phyloP scores from a whole-genome alignment of 345 rosid species.

The Populus deltoides region DNA sequence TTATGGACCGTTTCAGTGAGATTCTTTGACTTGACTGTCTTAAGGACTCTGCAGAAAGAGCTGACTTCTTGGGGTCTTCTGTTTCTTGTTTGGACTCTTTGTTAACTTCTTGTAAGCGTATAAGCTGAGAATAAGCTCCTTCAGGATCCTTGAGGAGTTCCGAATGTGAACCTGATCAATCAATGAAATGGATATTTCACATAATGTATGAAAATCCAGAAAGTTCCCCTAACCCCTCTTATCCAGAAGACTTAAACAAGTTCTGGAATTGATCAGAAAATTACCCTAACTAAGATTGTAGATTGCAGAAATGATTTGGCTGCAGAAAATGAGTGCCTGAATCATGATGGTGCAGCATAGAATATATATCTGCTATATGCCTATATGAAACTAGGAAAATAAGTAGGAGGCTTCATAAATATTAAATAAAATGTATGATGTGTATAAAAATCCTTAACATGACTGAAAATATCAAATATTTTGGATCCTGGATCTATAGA shows the following conservation, averaged over 20 bases:
- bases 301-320: not conserved
- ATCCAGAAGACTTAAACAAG: not conserved
- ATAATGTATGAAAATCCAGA: not conserved
- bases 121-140: slow-evolving; percentile 87
- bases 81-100: slow-evolving; percentile 34
- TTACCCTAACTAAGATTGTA: not conserved
- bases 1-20: slow-evolving; percentile 47
- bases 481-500: not conserved
- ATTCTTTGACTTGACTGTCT: slow-evolving; percentile 38
- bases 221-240: not conserved
- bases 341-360: not conserved
- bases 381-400: not conserved
- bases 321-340: not conserved
- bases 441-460: not conserved
- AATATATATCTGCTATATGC: not conserved
- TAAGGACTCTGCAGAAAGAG: slow-evolving; percentile 6
- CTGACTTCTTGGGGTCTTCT: slow-evolving; percentile 30
- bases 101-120: slow-evolving; percentile 65
- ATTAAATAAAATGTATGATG: not conserved
- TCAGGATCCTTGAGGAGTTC: slow-evolving; percentile 61
- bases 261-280: not conserved
- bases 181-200: not conserved
- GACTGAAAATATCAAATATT: not conserved
- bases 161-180: slow-evolving; percentile 42
- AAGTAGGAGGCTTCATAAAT: not conserved